Conservation (phyloP, 176 grass and related monocot genomes). For the Bothriochloa decipiens region DNA sequence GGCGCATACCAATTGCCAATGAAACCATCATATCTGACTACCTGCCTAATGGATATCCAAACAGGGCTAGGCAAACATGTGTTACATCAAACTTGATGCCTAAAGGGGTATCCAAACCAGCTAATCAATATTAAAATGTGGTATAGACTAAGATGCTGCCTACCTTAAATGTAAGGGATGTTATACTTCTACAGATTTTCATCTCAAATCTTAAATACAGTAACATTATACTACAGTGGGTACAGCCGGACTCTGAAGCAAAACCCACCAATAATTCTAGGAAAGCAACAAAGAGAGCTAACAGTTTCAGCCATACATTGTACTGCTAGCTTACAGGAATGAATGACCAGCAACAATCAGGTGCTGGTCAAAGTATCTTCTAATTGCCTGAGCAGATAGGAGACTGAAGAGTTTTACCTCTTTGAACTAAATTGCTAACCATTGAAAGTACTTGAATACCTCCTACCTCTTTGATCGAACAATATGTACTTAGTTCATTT, state of each 20-base stretch:
- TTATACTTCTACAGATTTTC: neutral
- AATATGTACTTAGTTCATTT: neutral
- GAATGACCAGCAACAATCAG: constrained; percentile 2
- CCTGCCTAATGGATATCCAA: neutral
- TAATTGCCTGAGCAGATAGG: neutral
- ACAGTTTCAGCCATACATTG: neutral
- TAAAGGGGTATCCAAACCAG: no score
- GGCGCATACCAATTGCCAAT: neutral
- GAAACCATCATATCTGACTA: neutral
- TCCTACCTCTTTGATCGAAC: neutral
- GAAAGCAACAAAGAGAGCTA: neutral
- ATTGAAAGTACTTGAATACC: no score
- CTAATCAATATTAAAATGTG: neutral
- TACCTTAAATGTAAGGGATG: neutral
- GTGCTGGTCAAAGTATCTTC: neutral
- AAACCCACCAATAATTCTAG: neutral
- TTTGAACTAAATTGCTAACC: neutral
- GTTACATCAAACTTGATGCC: neutral
- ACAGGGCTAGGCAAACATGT: neutral
- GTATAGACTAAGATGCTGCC: no score
- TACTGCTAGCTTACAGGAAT: neutral
- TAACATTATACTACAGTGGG: no score
- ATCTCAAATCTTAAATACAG: neutral
- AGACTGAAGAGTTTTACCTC: neutral
- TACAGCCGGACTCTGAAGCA: neutral